A percentile compares a stretch with the other conserved stretches of the same genome.
phyloP scores from a whole-genome alignment of 768 basidiomycete genomes.

The Rhodotorula diobovata region DNA sequence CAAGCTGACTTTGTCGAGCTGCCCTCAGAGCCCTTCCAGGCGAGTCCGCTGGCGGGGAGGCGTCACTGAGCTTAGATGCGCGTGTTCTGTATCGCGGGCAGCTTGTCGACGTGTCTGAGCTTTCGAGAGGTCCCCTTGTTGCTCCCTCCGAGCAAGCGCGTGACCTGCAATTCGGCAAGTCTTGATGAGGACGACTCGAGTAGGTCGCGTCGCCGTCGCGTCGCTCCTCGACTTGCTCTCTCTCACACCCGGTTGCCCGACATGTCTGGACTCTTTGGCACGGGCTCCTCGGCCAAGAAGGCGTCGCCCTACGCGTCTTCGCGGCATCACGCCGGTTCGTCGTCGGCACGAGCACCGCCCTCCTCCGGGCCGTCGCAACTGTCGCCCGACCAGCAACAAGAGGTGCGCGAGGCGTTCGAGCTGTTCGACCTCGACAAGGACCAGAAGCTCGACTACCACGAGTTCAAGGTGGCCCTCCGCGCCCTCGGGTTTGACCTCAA shows the following conservation, averaged over 20 bases:
- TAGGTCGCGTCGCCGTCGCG: background rate
- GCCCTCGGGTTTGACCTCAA: conserved; percentile 96
- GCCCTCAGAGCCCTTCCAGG: conserved; percentile 35
- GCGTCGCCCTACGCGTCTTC: background rate
- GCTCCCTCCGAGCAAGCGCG: too few species aligned
- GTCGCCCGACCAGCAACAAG: conserved; percentile 62
- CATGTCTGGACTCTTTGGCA: conserved; percentile 2
- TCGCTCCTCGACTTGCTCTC: background rate
- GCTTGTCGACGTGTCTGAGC: background rate
- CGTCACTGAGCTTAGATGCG: background rate
- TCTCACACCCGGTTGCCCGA: too few species aligned
- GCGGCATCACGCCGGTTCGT: conserved; percentile 8
- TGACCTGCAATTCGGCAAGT: too few species aligned
- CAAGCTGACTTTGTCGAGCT: background rate
- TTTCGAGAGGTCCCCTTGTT: background rate
- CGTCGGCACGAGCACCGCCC: background rate
- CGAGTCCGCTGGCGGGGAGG: conserved; percentile 32
- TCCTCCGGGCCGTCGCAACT: conserved; percentile 29
- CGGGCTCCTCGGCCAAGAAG: background rate
- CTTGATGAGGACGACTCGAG: too few species aligned
- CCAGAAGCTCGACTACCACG: conserved; percentile 90
- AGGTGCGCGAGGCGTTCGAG: conserved; percentile 98
- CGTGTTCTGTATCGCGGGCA: too few species aligned
- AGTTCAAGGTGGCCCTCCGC: conserved; percentile 97
- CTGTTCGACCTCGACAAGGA: conserved; percentile 99